Evolutionary conservation across 176 grass and related monocot species (phyloP).

Genomic region (Urochloa ruziziensis): DNA sequence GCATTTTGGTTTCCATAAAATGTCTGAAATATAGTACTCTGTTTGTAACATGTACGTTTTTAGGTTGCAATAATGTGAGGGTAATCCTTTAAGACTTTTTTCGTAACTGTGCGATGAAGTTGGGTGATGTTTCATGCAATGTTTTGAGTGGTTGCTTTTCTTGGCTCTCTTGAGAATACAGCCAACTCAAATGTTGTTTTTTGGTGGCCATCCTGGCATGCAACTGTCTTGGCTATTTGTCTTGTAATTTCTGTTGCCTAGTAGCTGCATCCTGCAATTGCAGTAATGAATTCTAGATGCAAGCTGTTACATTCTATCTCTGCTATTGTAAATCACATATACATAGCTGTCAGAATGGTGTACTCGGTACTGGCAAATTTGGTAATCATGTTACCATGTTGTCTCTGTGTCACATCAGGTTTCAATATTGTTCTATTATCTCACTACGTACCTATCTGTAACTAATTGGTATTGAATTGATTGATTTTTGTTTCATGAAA

Average conservation of each 20-base stretch:
- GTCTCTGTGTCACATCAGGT: conserved; percentile 1
- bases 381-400: not conserved
- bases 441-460: not conserved
- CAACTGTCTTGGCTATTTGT: not conserved
- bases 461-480: not conserved
- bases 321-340: not conserved
- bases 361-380: not conserved
- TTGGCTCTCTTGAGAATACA: not conserved
- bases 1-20: not conserved
- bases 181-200: not conserved
- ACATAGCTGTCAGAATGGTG: not conserved
- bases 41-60: not conserved
- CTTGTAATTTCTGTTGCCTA: not conserved
- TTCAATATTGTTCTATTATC: not conserved
- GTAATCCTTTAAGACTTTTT: not conserved
- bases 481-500: not conserved
- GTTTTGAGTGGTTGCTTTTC: not conserved
- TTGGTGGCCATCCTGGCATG: not conserved
- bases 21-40: not conserved
- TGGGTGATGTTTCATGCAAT: not conserved
- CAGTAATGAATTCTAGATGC: not conserved
- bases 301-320: not conserved
- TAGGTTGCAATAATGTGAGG: not conserved
- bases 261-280: not conserved
- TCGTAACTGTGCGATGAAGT: not conserved